Base-by-base conservation (phyloP, 148 eudicot genomes). In the Simmondsia chinensis region DNA sequence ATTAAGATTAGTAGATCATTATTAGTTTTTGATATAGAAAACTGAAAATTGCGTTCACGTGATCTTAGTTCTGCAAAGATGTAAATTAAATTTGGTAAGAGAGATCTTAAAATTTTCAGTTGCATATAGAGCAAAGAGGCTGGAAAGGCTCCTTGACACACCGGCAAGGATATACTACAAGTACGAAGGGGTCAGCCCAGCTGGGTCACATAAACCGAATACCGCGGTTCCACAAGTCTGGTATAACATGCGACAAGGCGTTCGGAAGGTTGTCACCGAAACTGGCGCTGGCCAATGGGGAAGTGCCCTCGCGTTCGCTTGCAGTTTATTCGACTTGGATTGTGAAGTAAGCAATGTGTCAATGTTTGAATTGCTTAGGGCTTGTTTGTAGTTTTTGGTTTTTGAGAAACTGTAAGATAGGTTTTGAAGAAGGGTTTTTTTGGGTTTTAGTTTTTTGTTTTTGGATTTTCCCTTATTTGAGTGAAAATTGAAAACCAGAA, bases 211-310 rank as follows among this genome's bases (percentile, higher is more conserved):
- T 39, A 89, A 89, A 46, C 84, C 97, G 3, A 89, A 89, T 71
- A 84, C 79, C 34, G 81, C 97, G 0, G 88, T 89, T 20, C 97
- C 97, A 32, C 97, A 89, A 60, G 97, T 65, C 14, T 89, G 84
- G 82, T 89, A 89, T 71, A 89, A 89, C 63, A 74, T 76, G 4
- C 77, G 74, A 37, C 66, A 65, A 73, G 94, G 97, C 6, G 74
- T 89, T 50, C 76, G 76, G 74, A 84, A 79, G 40, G 68, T 89
- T 27, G 97, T 85, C 34, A 89, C 97, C 4, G 97, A 89, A 60
- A 89, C 97, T 2, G 97, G 97, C 23, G 97, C 97, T 48, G 97
- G 97, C 3, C 97, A 89, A 62, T 89, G 97, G 97, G 97, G 97
- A 20, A 73, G 97, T 59, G 66, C 97, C 17, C 76, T 89, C 45